These are phyloP conservation scores for Gossypium davidsonii DNA, from an alignment of 441 rosid genomes.

Conservation along the genomic window DNA sequence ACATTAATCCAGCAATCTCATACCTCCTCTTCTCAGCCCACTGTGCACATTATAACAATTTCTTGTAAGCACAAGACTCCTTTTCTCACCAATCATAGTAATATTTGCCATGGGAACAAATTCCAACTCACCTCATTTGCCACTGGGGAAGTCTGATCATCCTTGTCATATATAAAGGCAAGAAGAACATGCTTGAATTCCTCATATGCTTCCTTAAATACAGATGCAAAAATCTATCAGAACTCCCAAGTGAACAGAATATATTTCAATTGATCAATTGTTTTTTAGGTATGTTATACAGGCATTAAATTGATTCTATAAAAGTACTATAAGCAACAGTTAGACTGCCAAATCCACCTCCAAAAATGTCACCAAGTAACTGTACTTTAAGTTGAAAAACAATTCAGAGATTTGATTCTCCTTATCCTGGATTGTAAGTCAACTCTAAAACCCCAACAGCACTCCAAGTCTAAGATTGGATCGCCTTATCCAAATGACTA, in stretches of 20 bases:
- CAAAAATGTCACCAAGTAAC: no score
- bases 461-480: no score
- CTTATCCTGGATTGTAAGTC: no score
- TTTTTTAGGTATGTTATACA: no score
- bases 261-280: neutral
- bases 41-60: conserved; percentile 29
- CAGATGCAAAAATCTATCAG: conserved; percentile 29
- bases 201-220: conserved; percentile 92
- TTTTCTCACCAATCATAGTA: neutral
- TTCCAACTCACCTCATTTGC: conserved; percentile 63
- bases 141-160: conserved; percentile 80
- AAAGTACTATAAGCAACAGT: no score
- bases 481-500: no score
- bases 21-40: conserved; percentile 86
- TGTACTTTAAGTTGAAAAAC: no score
- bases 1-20: conserved; percentile 85
- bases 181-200: conserved; percentile 96
- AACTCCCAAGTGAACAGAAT: conserved; percentile 2
- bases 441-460: no score
- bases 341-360: no score
- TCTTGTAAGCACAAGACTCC: neutral
- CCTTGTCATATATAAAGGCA: conserved; percentile 74
- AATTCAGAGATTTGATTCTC: no score
- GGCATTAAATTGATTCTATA: no score
- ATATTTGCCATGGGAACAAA: neutral